Evolutionary conservation across 2,329 filamentous ascomycete species (phyloP), one percentile per base, ranked within the genome.

Genomic region (Cyphellophora attinorum): DNA sequence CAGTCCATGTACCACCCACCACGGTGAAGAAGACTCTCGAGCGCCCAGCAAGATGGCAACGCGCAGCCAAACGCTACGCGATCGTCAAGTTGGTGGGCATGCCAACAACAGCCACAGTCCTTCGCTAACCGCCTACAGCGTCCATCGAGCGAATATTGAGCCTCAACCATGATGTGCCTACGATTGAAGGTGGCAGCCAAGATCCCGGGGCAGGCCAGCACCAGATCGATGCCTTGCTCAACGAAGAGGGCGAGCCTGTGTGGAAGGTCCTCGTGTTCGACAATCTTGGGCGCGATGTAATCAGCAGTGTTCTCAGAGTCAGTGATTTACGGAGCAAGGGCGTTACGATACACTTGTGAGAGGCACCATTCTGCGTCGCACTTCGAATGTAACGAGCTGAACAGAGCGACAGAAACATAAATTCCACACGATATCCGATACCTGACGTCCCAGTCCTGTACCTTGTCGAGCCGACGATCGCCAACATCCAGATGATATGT

Each of bases 191-290:
- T 13, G 21, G 21, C 25, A 31, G 23, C n/a, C 19, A 32, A 11
- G 34, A 42, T 5, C 18, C 39, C 16, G 34, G 35, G 10, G 25
- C 33, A 10, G 18, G 33, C 3, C 33, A 28, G 10, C 15, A 33
- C 16, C 16, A 13, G 23, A 33, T 30, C 21, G 44, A 46, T 21
- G 81, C 85, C 11, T 82, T 95, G 34, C 66, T 94, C 42, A 86
- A 86, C 48, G 72, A 84, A 30, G 72, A 84, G 30, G 86, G 88
- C 44, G 85, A 93, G 52, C 88, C 89, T 1, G 88, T 95, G 64
- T 96, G 89, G 89, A 96, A 96, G 60, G 84, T 96, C 5, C 68
- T 98, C 34, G 85, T 98, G 6, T 96, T 98, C 55, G 93, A 98
- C 60, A 82, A 89, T 49, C 63, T 81, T 49, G 91, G 89, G 31